These are phyloP conservation scores for Sechiopsis laciniata DNA, from an alignment of 306 rosid species.

Conservation along the genomic window DNA sequence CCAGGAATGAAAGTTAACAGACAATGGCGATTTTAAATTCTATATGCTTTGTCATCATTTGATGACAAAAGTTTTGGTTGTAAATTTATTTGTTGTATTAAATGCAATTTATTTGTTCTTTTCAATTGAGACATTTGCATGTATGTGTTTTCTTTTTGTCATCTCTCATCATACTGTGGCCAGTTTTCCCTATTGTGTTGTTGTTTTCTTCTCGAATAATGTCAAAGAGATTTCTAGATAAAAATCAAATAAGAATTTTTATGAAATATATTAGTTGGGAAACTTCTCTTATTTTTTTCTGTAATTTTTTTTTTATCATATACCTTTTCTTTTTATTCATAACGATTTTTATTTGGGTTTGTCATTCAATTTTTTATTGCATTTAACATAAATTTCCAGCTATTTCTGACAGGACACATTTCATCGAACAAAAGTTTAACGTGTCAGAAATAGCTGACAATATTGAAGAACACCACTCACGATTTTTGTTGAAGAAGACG, in stretches of 20 bases:
- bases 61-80: slow-evolving; percentile 9
- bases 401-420: background rate
- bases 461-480: too few relatives aligned
- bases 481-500: too few relatives aligned
- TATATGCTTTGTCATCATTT: slow-evolving; percentile 15
- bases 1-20: background rate
- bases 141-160: slow-evolving; percentile 8
- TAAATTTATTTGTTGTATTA: background rate
- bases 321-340: background rate
- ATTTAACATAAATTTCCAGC: background rate
- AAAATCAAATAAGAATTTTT: background rate
- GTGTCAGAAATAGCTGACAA: too few relatives aligned
- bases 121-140: background rate
- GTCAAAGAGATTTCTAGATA: background rate
- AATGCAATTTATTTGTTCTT: background rate
- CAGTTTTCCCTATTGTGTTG: background rate
- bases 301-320: background rate
- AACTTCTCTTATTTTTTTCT: background rate
- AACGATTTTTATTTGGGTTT: background rate
- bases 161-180: background rate
- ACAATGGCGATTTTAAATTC: background rate
- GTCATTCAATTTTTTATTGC: background rate
- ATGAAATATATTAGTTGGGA: background rate
- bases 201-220: background rate
- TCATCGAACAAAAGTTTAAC: background rate